These are phyloP conservation scores for Fusarium setosum DNA, from an alignment of 2,329 filamentous ascomycete species.

Conservation along the genomic window DNA sequence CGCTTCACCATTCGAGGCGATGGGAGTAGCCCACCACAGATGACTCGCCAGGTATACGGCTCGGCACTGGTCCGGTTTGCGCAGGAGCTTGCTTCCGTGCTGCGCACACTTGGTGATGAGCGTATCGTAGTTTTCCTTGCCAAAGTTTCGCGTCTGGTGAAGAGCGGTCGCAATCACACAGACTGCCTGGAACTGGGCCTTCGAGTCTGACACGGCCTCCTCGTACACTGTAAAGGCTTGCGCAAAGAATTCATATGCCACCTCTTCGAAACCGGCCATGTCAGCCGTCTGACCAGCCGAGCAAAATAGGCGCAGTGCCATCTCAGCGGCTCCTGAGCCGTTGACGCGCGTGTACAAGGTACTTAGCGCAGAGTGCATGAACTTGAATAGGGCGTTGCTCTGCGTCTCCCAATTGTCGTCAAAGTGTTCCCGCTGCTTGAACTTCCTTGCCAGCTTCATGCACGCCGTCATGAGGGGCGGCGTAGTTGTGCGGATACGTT, in stretches of 20 bases:
- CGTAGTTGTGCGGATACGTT: slow-evolving; percentile 95
- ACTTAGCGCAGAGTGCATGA: slow-evolving; percentile 89
- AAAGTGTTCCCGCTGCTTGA: slow-evolving; percentile 91
- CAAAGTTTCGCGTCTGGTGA: slow-evolving; percentile 89
- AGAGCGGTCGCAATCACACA: slow-evolving; percentile 92
- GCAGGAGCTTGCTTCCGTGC: slow-evolving; percentile 94
- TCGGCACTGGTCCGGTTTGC: slow-evolving; percentile 97
- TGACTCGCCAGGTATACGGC: slow-evolving; percentile 97
- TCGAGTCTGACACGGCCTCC: slow-evolving; percentile 93
- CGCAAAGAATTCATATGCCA: slow-evolving; percentile 97
- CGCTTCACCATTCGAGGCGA: slow-evolving; percentile 79
- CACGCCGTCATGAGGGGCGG: slow-evolving; percentile 91
- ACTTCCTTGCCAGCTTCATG: slow-evolving; percentile 87
- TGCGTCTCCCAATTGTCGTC: slow-evolving; percentile 73
- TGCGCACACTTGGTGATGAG: slow-evolving; percentile 97
- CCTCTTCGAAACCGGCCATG: slow-evolving; percentile 91
- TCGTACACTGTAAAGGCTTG: slow-evolving; percentile 99
- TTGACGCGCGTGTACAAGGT: slow-evolving; percentile 89
- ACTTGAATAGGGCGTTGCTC: slow-evolving; percentile 88
- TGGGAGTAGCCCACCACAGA: slow-evolving; percentile 96
- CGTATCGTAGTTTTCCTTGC: slow-evolving; percentile 98
- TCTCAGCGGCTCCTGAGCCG: slow-evolving; percentile 80
- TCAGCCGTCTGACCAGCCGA: slow-evolving; percentile 94
- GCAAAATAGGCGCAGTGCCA: slow-evolving; percentile 89
- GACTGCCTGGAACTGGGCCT: slow-evolving; percentile 97